These are phyloP conservation scores for Cyamopsis tetragonoloba DNA, from an alignment of 306 rosid species.

Conservation along the genomic window DNA sequence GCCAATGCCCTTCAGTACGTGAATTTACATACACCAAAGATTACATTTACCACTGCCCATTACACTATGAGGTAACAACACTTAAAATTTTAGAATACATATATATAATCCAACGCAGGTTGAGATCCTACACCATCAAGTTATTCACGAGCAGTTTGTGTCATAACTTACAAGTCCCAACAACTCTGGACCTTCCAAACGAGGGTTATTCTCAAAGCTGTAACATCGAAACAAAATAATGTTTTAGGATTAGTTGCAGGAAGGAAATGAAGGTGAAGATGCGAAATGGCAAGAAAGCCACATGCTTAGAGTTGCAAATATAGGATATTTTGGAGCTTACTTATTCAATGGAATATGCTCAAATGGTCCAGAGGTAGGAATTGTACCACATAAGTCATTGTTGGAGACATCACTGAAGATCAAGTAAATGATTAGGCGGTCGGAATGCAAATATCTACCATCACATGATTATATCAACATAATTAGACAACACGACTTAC, in stretches of 20 bases:
- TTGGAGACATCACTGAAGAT: conserved; percentile 82
- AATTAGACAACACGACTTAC: conserved; percentile 47
- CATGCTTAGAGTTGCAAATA: background rate
- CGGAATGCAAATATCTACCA: background rate
- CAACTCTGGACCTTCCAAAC: conserved; percentile 94
- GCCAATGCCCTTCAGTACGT: conserved; percentile 41
- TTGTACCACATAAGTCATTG: conserved; percentile 87
- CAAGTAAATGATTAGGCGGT: conserved; percentile 16
- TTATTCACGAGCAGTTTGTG: conserved; percentile 78
- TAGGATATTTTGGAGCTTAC: conserved; percentile 42
- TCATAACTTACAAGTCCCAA: conserved; percentile 90
- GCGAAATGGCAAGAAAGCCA: background rate
- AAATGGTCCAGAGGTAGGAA: conserved; percentile 83
- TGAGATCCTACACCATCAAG: conserved; percentile 32
- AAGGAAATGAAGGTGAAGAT: background rate
- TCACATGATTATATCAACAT: background rate
- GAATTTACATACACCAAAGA: conserved; percentile 57
- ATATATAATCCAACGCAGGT: conserved; percentile 36
- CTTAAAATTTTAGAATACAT: conserved; percentile 38
- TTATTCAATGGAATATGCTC: conserved; percentile 85
- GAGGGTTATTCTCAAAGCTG: conserved; percentile 87
- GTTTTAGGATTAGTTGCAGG: background rate
- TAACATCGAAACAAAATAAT: conserved; percentile 32
- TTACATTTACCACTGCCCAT: conserved; percentile 50
- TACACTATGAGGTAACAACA: conserved; percentile 43